Evolutionary conservation across 2,329 filamentous ascomycete genomes (phyloP).

Genomic region (Alternaria hordeiaustralica): DNA sequence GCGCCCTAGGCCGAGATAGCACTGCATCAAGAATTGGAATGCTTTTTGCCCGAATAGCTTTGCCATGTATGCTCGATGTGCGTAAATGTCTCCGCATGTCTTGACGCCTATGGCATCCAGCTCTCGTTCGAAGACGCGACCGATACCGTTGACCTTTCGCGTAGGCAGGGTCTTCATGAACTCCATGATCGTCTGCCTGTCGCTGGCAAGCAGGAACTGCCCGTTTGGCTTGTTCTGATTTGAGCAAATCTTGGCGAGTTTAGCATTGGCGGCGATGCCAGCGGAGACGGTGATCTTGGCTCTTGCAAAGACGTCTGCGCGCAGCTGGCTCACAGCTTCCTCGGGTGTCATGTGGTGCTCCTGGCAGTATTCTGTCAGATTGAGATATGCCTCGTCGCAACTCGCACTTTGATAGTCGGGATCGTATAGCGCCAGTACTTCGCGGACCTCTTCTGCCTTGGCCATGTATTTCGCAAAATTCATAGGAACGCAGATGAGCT

Average conservation of each 20-base stretch:
- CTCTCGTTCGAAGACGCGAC: conserved; percentile 90
- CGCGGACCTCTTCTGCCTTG: conserved; percentile 86
- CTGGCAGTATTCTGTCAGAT: conserved; percentile 84
- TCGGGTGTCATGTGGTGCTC: conserved; percentile 72
- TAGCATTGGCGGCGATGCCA: conserved; percentile 91
- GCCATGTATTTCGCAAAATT: conserved; percentile 91
- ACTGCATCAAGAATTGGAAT: conserved; percentile 82
- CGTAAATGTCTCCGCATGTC: conserved; percentile 87
- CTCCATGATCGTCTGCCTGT: conserved; percentile 75
- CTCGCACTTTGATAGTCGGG: conserved; percentile 90
- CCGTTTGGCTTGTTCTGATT: conserved; percentile 98
- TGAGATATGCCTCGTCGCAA: conserved; percentile 95
- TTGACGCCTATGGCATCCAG: conserved; percentile 85
- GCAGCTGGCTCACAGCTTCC: conserved; percentile 77
- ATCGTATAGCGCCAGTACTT: conserved; percentile 86
- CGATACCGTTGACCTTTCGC: conserved; percentile 93
- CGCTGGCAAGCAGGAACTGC: conserved; percentile 77
- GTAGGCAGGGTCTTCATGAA: conserved; percentile 87
- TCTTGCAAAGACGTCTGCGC: conserved; percentile 75
- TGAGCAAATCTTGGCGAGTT: conserved; percentile 92
- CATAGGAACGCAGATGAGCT: conserved; percentile 79
- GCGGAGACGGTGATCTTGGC: conserved; percentile 90
- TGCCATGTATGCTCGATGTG: conserved; percentile 73
- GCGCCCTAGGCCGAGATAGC: conserved; percentile 83
- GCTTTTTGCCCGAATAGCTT: conserved; percentile 91